Percentiles rank a stretch among this genome's conserved stretches.
Evolutionary conservation across 495 filamentous ascomycete species (phyloP).

Genomic region (Penicillium maclennaniae): DNA sequence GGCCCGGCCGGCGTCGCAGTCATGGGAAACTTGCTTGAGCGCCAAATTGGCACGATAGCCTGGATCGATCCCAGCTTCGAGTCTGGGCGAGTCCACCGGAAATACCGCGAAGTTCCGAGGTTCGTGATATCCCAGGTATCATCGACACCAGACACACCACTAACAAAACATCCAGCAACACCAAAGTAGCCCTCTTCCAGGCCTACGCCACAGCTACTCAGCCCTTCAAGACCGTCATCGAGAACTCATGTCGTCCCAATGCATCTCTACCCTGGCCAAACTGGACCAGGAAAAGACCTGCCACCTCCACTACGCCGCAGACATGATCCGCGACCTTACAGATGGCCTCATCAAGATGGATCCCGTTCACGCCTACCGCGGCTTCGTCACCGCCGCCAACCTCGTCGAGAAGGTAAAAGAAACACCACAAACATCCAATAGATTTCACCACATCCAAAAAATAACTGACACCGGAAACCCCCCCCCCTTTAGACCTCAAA

Average conservation of each 20-base stretch:
- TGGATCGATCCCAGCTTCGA: conserved; percentile 54
- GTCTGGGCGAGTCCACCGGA: conserved; percentile 48
- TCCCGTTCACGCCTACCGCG: conserved; percentile 38
- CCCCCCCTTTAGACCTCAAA: conserved; percentile 9
- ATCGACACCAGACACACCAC: not conserved
- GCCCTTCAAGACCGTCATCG: conserved; percentile 46
- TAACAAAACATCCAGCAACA: conserved; percentile 33
- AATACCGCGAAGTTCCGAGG: conserved; percentile 57
- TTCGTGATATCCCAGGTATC: conserved; percentile 32
- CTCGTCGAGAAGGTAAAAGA: conserved; percentile 28
- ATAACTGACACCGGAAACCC: conserved; percentile 10
- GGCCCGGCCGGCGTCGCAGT: conserved; percentile 56
- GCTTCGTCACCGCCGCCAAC: conserved; percentile 41
- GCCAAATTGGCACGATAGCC: conserved; percentile 44
- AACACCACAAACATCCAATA: conserved; percentile 5
- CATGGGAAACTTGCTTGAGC: conserved; percentile 53
- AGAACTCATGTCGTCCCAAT: conserved; percentile 45
- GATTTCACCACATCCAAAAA: not conserved
- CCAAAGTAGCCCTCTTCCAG: conserved; percentile 52
- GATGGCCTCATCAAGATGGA: conserved; percentile 46
- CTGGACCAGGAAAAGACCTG: conserved; percentile 54
- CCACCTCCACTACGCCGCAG: conserved; percentile 49
- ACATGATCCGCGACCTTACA: conserved; percentile 49
- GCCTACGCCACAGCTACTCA: conserved; percentile 46
- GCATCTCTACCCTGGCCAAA: conserved; percentile 46